Percentiles rank a stretch among this genome's conserved stretches.
These are phyloP conservation scores for Saccharomycopsis schoenii DNA, from an alignment of 805 yeast species.

Conservation along the genomic window DNA sequence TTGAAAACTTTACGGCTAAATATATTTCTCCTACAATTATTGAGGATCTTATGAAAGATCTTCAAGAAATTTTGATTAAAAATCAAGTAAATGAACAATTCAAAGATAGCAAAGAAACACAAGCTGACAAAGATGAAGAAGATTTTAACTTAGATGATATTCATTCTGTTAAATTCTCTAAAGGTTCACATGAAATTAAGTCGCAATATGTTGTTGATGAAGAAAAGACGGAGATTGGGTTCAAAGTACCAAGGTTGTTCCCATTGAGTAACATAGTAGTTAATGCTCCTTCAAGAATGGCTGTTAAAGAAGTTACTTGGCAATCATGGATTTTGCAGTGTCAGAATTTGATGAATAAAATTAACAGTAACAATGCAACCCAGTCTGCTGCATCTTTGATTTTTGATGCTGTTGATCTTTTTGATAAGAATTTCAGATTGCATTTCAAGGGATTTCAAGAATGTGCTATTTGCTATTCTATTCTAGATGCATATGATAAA, in stretches of 20 bases:
- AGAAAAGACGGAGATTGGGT: constrained; percentile 70
- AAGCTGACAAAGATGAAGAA: neutral
- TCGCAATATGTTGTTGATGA: constrained; percentile 76
- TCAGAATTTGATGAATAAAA: constrained; percentile 44
- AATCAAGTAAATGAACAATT: constrained; percentile 16
- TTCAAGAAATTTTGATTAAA: constrained; percentile 32
- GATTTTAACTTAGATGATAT: constrained; percentile 30
- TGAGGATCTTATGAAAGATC: constrained; percentile 43
- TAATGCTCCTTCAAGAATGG: constrained; percentile 69
- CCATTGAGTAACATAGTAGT: constrained; percentile 73
- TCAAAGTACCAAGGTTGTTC: constrained; percentile 61
- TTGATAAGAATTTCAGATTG: constrained; percentile 63
- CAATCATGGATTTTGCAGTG: constrained; percentile 91
- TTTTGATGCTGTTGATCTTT: constrained; percentile 54
- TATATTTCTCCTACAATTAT: constrained; percentile 59
- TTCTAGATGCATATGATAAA: constrained; percentile 75
- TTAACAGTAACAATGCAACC: constrained; percentile 52
- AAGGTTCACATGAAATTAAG: constrained; percentile 54
- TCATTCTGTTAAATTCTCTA: constrained; percentile 52
- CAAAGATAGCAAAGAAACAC: neutral
- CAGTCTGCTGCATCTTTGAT: constrained; percentile 25
- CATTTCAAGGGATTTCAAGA: constrained; percentile 94
- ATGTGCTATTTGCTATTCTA: constrained; percentile 94
- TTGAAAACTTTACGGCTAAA: constrained; percentile 54
- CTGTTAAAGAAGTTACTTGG: constrained; percentile 89